These are phyloP conservation scores for Cladophialophora yegresii DNA, from an alignment of 2,329 filamentous ascomycete species.

Conservation along the genomic window DNA sequence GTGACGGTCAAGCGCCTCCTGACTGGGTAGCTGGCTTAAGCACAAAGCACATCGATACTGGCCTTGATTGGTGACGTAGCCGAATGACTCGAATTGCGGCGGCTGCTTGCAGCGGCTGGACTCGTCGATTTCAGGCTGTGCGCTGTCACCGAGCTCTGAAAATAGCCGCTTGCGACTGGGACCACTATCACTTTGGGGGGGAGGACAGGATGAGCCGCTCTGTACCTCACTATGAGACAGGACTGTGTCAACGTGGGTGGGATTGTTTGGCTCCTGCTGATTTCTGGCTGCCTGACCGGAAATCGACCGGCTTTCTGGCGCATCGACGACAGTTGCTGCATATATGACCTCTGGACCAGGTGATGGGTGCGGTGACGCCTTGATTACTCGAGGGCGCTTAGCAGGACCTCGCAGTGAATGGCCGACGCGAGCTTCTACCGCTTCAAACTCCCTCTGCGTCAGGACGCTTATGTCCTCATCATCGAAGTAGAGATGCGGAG, in stretches of 20 bases:
- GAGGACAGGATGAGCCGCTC: neutral
- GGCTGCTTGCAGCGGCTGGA: neutral
- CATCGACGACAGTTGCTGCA: neutral
- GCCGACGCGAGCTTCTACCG: conserved; percentile 14
- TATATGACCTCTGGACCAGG: neutral
- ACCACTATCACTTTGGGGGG: neutral
- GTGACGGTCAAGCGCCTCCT: conserved; percentile 24
- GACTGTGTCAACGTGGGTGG: neutral
- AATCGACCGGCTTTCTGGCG: neutral
- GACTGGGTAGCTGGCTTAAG: conserved; percentile 23
- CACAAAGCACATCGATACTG: conserved; percentile 29
- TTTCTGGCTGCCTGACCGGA: neutral
- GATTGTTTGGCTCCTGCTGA: neutral
- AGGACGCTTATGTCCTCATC: conserved; percentile 30
- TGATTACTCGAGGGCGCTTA: conserved; percentile 21
- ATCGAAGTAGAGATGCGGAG: conserved; percentile 24
- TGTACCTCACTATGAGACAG: neutral
- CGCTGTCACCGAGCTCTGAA: conserved; percentile 10
- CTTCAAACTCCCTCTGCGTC: conserved; percentile 20
- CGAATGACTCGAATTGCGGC: conserved; percentile 17
- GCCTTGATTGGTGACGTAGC: conserved; percentile 25
- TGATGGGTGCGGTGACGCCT: conserved; percentile 2
- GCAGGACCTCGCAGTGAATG: conserved; percentile 19
- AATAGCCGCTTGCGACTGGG: conserved; percentile 14
- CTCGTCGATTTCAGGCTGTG: neutral